These are phyloP conservation scores for Xylaria palmicola DNA, from an alignment of 495 filamentous ascomycete species.

Conservation along the genomic window DNA sequence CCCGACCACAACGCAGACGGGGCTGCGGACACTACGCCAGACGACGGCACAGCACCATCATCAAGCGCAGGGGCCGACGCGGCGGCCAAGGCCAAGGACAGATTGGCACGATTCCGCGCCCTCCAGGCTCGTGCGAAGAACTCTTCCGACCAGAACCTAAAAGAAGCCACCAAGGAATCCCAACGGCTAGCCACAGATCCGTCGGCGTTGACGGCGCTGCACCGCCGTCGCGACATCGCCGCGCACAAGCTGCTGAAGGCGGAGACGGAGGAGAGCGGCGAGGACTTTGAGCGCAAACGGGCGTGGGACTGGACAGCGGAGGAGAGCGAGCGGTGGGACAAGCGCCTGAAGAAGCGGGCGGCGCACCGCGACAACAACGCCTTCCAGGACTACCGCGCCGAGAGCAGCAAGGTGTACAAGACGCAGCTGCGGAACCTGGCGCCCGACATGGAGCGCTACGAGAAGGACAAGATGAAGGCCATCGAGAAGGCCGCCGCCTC, in stretches of 20 bases:
- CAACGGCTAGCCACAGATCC: conserved; percentile 78
- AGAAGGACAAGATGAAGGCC: conserved; percentile 77
- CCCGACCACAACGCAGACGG: conserved; percentile 11
- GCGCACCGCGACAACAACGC: conserved; percentile 79
- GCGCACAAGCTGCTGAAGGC: conserved; percentile 92
- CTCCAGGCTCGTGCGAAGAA: conserved; percentile 82
- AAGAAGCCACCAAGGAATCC: conserved; percentile 79
- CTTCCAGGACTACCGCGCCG: conserved; percentile 85
- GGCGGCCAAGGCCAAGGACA: conserved; percentile 53
- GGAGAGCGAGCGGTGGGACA: conserved; percentile 91
- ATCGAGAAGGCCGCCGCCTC: conserved; percentile 77
- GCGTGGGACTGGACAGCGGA: conserved; percentile 99
- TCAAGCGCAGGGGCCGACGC: conserved; percentile 22
- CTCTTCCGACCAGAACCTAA: conserved; percentile 73
- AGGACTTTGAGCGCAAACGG: conserved; percentile 95
- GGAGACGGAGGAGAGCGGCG: conserved; percentile 77
- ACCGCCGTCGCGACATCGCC: conserved; percentile 79
- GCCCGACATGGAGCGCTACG: conserved; percentile 75
- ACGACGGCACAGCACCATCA: conserved; percentile 2
- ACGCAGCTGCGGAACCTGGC: conserved; percentile 75
- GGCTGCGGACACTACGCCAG: conserved; percentile 1
- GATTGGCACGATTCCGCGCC: conserved; percentile 74
- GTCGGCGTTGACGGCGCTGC: conserved; percentile 64
- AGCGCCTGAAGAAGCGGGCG: conserved; percentile 80
- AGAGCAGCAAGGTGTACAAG: conserved; percentile 90